phyloP scores from a whole-genome alignment of 495 filamentous ascomycete genomes.

The Xylaria bambusicola region DNA sequence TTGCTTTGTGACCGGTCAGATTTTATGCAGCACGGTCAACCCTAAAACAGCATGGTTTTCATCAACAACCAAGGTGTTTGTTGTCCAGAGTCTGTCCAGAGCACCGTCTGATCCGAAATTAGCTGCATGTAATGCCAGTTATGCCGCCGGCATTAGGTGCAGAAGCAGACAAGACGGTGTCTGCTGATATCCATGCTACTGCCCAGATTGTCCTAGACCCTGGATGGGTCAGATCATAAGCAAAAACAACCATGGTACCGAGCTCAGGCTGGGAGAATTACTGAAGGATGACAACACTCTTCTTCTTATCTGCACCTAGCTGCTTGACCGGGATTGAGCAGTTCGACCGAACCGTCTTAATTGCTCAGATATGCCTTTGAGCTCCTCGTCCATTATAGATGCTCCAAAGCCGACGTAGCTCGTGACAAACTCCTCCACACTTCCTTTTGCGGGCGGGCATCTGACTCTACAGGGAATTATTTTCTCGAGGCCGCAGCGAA shows the following conservation, averaged over 20 bases:
- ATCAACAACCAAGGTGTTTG: conserved; percentile 4
- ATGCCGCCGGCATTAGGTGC: not conserved
- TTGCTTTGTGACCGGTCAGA: conserved; percentile 11
- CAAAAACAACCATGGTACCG: not conserved
- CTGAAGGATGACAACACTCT: too few species aligned
- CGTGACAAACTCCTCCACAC: conserved; percentile 44
- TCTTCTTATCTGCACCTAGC: not conserved
- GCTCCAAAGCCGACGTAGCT: too few species aligned
- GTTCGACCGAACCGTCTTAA: conserved; percentile 26
- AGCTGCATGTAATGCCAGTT: conserved; percentile 13
- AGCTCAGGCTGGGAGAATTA: conserved; percentile 30
- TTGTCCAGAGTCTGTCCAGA: not conserved
- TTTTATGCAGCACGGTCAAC: conserved; percentile 7
- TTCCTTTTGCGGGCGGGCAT: conserved; percentile 41
- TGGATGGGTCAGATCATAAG: conserved; percentile 3
- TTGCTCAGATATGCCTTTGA: conserved; percentile 40
- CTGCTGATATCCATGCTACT: not conserved
- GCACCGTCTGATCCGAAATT: not conserved
- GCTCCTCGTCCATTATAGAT: too few species aligned
- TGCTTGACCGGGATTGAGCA: not conserved
- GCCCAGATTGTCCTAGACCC: not conserved
- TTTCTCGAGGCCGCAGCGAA: conserved; percentile 43
- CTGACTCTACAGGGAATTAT: conserved; percentile 42
- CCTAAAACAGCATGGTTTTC: conserved; percentile 12
- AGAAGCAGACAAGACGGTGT: not conserved